Evolutionary conservation across 371 early-diverging fungal genomes (phyloP), one percentile per base, ranked within the genome.

Genomic region (Mucor piriformis): DNA sequence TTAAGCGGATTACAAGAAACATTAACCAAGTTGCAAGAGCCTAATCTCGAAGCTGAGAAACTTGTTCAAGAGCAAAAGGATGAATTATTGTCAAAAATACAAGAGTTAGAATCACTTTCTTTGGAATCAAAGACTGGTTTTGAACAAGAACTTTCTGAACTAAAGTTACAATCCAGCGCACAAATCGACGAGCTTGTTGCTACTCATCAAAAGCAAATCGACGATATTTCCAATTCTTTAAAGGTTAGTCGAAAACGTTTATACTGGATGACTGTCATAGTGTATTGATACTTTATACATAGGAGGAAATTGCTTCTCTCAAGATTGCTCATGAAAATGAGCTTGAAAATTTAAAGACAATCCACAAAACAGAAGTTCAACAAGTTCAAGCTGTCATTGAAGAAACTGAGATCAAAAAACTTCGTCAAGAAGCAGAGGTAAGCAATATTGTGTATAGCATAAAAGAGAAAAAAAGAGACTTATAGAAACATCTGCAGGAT

Each of bases 401-500:
- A 47, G 63, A 67, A 50, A 47, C 29, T 20, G 63, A 67, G 38
- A 67, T 67, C 12, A 43, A 54, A 25, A 62, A 29, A 35, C 6
- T 53, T 35, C 55, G 40, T 12, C 43, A 38, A 46, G 67, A 63
- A 21, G 63, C 67, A 7, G 67, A 67, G 50, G 67, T 62, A 58
- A 57, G 27, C 11, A 16, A 11, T 11, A 12, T 3, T 34, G 6
- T 2, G 2, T 34, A 33, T 16, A 5, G 20, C n/a, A n/a, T 18
- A 50, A 34, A 16, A 21, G n/a, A 50, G 18, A 10, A 42, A 15
- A n/a, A 6, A 27, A n/a, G 27, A 15, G 13, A 59, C 16, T 32
- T 13, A 59, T 24, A 7, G 6, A n/a, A 42, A 15, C 15, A 44
- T 21, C 6, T 23, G 20, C 7, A 60, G 60, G 35, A 60, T 37